Evolutionary conservation across 116 monocot genomes (phyloP).

Genomic region (Phalaenopsis hybrid): DNA sequence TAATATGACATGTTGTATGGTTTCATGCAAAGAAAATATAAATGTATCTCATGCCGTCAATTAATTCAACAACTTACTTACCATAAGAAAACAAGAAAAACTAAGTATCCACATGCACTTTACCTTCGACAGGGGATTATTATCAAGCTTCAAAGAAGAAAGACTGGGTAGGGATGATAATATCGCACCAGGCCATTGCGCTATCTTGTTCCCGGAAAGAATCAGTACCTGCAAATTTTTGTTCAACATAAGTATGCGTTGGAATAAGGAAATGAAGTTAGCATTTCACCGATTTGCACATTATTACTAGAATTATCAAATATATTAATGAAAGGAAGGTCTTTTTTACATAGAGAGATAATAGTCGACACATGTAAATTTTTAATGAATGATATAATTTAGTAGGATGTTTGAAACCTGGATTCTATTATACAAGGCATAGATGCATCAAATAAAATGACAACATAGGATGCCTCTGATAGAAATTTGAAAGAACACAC

Average conservation of each 20-base stretch:
- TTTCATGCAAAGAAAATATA: too few species aligned
- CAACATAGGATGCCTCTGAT: background rate
- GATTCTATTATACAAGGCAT: background rate
- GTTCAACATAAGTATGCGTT: background rate
- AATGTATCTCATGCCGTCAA: too few species aligned
- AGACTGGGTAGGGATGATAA: constrained; percentile 60
- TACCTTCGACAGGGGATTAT: constrained; percentile 76
- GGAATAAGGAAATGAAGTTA: background rate
- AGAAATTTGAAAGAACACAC: background rate
- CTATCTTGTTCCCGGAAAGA: constrained; percentile 82
- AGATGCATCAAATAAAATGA: background rate
- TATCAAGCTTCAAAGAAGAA: constrained; percentile 74
- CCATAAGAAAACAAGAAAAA: too few species aligned
- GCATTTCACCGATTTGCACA: background rate
- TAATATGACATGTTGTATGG: too few species aligned
- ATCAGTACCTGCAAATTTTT: constrained; percentile 47
- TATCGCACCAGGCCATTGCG: constrained; percentile 66
- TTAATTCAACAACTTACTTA: too few species aligned
- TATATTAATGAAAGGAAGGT: background rate
- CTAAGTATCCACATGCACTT: background rate
- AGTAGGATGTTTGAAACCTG: background rate
- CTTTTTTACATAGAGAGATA: background rate
- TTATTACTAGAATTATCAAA: background rate
- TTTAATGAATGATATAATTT: background rate
- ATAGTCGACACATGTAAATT: background rate